phyloP scores from a whole-genome alignment of 2,329 filamentous ascomycete genomes.

The Aureobasidium sp. region DNA sequence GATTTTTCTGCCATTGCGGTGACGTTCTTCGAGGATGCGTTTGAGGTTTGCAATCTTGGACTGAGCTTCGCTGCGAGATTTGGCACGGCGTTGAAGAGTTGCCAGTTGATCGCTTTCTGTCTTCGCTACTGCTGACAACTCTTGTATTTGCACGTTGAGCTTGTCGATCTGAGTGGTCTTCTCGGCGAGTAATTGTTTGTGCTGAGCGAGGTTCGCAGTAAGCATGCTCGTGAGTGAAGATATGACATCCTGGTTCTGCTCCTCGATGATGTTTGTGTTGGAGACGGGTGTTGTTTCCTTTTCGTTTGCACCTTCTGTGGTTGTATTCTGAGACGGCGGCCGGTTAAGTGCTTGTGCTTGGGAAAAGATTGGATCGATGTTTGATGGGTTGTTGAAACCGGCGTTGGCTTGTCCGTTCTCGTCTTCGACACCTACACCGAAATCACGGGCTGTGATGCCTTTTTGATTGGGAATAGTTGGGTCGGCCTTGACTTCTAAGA shows the following conservation, averaged over 20 bases:
- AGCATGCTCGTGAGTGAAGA: conserved; percentile 76
- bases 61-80: conserved; percentile 54
- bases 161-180: conserved; percentile 79
- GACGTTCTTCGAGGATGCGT: conserved; percentile 54
- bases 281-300: conserved; percentile 30
- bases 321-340: not conserved
- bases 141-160: conserved; percentile 71
- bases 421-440: conserved; percentile 72
- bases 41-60: conserved; percentile 71
- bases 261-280: conserved; percentile 33
- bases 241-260: conserved; percentile 73
- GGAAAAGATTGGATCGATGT: conserved; percentile 14
- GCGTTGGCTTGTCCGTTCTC: conserved; percentile 24
- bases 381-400: conserved; percentile 19
- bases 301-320: conserved; percentile 24
- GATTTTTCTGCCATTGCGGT: conserved; percentile 26
- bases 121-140: conserved; percentile 68
- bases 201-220: conserved; percentile 66
- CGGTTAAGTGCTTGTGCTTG: conserved; percentile 13
- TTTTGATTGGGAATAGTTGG: conserved; percentile 86
- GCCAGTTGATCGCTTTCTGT: conserved; percentile 69
- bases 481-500: conserved; percentile 90
- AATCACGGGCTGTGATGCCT: conserved; percentile 82
- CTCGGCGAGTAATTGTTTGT: conserved; percentile 69
- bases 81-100: conserved; percentile 55